Evolutionary conservation across 2,329 filamentous ascomycete genomes (phyloP).

Genomic region (Cordyceps militaris): DNA sequence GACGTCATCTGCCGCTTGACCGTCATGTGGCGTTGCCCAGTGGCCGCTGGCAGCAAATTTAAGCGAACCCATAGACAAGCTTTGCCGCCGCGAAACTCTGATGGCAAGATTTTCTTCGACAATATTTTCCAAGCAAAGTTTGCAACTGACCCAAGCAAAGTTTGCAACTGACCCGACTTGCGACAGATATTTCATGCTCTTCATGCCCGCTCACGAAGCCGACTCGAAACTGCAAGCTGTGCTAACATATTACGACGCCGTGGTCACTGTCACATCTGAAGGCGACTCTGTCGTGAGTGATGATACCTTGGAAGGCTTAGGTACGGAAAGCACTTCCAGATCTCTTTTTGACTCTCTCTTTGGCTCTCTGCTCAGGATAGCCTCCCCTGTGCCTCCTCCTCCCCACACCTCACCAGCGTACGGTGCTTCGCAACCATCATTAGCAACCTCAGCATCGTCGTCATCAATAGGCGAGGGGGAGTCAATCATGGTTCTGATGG

Average conservation of each 20-base stretch:
- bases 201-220: constrained; percentile 61
- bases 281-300: constrained; percentile 90
- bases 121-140: too few relatives aligned
- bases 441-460: not conserved
- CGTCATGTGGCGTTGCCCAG: constrained; percentile 20
- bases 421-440: constrained; percentile 8
- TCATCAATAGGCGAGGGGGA: constrained; percentile 12
- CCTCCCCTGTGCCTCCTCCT: constrained; percentile 38
- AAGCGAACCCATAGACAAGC: not conserved
- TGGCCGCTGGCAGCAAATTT: not conserved
- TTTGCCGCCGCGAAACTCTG: not conserved
- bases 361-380: constrained; percentile 66
- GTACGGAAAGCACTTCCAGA: constrained; percentile 59
- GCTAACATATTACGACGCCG: constrained; percentile 83
- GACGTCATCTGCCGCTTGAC: constrained; percentile 18
- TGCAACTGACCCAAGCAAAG: constrained; percentile 1
- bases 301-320: constrained; percentile 86
- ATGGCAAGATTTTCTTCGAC: not conserved
- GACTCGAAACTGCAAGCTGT: constrained; percentile 71
- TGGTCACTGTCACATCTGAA: constrained; percentile 84
- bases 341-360: constrained; percentile 66
- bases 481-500: constrained; percentile 16
- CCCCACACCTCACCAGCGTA: constrained; percentile 20
- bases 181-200: constrained; percentile 80
- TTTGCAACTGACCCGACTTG: constrained; percentile 1